Conservation (phyloP, 1,284 basidiomycete genomes). For the Naganishia albida region DNA sequence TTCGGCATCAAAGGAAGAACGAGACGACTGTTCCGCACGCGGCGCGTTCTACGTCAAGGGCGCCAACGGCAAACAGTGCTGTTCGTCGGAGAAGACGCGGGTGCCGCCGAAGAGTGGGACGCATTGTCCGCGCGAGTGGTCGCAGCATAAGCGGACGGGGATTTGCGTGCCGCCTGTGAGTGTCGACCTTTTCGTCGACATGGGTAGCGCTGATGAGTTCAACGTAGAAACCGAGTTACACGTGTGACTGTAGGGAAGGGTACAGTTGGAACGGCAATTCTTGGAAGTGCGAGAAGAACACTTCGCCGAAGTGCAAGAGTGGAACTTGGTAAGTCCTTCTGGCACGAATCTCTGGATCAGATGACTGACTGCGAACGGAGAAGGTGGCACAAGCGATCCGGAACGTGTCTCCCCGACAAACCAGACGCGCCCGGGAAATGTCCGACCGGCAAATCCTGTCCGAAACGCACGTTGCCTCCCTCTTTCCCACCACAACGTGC, state of each 20-base stretch:
- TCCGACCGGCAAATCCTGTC: slow-evolving; percentile 44
- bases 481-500: not conserved
- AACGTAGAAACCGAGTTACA: slow-evolving; percentile 35
- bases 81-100: slow-evolving; percentile 25
- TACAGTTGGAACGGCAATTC: slow-evolving; percentile 41
- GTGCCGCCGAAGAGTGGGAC: slow-evolving; percentile 16
- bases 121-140: slow-evolving; percentile 26
- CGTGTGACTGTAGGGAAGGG: slow-evolving; percentile 49
- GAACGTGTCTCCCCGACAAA: slow-evolving; percentile 42
- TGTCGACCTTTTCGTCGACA: not conserved
- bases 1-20: slow-evolving; percentile 16
- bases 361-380: not conserved
- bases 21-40: slow-evolving; percentile 15
- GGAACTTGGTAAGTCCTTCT: slow-evolving; percentile 39
- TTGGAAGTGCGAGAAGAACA: slow-evolving; percentile 40
- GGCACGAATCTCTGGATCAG: not conserved
- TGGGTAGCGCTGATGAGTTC: slow-evolving; percentile 27
- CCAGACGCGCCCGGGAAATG: slow-evolving; percentile 40
- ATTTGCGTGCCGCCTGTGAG: slow-evolving; percentile 30
- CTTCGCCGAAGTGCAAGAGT: slow-evolving; percentile 34
- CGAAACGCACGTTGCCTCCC: slow-evolving; percentile 36
- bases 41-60: slow-evolving; percentile 28
- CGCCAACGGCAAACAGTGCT: slow-evolving; percentile 11
- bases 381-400: slow-evolving; percentile 42
- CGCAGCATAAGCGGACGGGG: slow-evolving; percentile 20